Evolutionary conservation across 176 grass and related monocot genomes (phyloP), one percentile per base, ranked within the genome.

Genomic region (Zea luxurians): DNA sequence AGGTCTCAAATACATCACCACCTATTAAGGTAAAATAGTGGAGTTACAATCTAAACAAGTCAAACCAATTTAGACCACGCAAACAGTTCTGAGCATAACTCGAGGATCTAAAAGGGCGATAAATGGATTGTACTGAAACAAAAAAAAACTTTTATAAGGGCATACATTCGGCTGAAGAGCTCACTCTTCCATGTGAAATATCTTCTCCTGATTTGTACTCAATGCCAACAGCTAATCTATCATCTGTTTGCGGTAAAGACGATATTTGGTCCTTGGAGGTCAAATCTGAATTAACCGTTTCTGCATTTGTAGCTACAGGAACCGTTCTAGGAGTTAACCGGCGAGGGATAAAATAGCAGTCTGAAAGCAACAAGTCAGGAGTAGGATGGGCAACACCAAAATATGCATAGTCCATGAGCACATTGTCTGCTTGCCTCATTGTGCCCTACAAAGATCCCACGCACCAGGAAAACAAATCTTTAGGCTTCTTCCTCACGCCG

Each of bases 201-300:
- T 27, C 27, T 27, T 27, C 1, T 27, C 27, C 27, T 43, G 52
- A 74, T 77, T 88, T 92, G 50, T 72, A 85, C 57, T 79, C 78
- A 61, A 54, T 76, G 73, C 75, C 35, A 41, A 64, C 67, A 70
- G 45, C 54, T 64, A 76, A 64, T 64, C 38, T 77, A 13, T 13
- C 64, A 18, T 60, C 87, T 65, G 67, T 85, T 50, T 75, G 71
- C 11, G 79, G 59, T 11, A 81, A 72, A 58, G 71, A 17, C 53
- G 7, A 37, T 65, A 54, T 64, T 63, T 78, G 57, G 67, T 53
- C 78, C 57, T 84, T 66, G 17, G 57, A 44, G n/a, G 59, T 37
- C 16, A 50, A 35, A 40, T 78, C 69, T 17, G 76, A 69, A 74
- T 61, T 83, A 71, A 70, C 20, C 12, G 78, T 65, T 58, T 66